These are phyloP conservation scores for Chimonanthus salicifolius DNA, from an alignment of 164 flowering plant species.

Conservation along the genomic window DNA sequence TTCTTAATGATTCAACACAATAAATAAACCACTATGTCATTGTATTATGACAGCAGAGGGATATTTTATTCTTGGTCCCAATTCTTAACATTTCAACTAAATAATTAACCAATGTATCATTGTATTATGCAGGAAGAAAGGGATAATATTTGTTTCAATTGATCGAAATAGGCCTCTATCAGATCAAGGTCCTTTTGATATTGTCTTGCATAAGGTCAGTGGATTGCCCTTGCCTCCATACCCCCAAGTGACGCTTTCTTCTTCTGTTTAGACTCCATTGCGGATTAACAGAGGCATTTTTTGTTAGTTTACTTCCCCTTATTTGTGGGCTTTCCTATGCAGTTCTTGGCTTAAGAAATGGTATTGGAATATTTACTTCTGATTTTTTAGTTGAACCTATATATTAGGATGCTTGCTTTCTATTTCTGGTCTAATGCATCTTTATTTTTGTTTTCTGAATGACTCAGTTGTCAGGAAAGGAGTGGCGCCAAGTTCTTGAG, in stretches of 20 bases:
- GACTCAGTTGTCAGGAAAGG: slow-evolving; percentile 42
- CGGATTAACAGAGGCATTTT: neutral
- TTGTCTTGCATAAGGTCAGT: slow-evolving; percentile 83
- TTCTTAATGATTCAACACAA: too few relatives aligned
- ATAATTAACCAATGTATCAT: neutral
- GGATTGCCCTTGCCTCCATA: neutral
- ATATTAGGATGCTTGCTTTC: neutral
- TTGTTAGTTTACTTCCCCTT: neutral
- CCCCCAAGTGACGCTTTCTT: neutral
- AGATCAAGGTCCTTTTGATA: slow-evolving; percentile 94
- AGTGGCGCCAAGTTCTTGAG: slow-evolving; percentile 87
- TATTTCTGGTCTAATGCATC: neutral
- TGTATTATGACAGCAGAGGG: too few relatives aligned
- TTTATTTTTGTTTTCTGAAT: neutral
- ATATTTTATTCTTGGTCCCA: too few relatives aligned
- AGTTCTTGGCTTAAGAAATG: neutral
- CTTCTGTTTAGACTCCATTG: neutral
- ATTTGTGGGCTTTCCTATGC: neutral
- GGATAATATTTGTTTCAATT: slow-evolving; percentile 72
- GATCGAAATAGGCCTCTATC: slow-evolving; percentile 63
- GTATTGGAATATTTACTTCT: neutral
- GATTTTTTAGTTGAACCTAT: neutral
- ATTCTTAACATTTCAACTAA: neutral
- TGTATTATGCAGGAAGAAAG: slow-evolving; percentile 57
- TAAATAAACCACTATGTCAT: neutral